Evolutionary conservation across 2,329 filamentous ascomycete genomes (phyloP), one percentile per base, ranked within the genome.

Genomic region (Trichophyton benhamiae): DNA sequence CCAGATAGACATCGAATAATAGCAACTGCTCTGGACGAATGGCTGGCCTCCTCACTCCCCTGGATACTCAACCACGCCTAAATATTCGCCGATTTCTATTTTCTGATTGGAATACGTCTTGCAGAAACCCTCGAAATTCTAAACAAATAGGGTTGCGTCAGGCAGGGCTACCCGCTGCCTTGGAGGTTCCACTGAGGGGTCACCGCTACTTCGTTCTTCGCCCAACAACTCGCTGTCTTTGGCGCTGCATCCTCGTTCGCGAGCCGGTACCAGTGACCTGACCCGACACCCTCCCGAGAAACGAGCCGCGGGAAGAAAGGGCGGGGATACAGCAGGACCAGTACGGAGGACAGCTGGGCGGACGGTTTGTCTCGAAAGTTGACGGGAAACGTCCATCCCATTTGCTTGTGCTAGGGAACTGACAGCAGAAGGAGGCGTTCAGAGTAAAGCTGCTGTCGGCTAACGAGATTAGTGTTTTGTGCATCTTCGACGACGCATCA

Each of bases 121-220:
- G n/a, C 30, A 27, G 48, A 60, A 60, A 49, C 53, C 33, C 20
- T 36, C 33, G 7, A 20, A 27, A 57, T 41, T 11, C 25, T 48
- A 58, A 57, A 55, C 63, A 62, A 64, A 64, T 64, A 41, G 63
- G 60, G 61, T 64, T 63, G 59, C 59, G 63, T 65, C 61, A 64
- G 64, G 64, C 64, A 65, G 55, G 59, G 17, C 60, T 64, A 63
- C 61, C 64, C 61, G 62, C 57, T 61, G 62, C 63, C 58, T 62
- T 17, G 15, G 41, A n/a, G 61, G 55, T 48, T 41, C 64, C 61
- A 64, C 62, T 63, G 62, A 64, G 64, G 63, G 61, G 64, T 65
- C 64, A 65, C 64, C 64, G 64, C 64, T 60, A 63, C 57, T 65
- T 65, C 15, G 27, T 62, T 58, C 59, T 11, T 59, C 38, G 61